Conservation (phyloP, 176 grass and related monocot species). For the Musa troglodytarum region DNA sequence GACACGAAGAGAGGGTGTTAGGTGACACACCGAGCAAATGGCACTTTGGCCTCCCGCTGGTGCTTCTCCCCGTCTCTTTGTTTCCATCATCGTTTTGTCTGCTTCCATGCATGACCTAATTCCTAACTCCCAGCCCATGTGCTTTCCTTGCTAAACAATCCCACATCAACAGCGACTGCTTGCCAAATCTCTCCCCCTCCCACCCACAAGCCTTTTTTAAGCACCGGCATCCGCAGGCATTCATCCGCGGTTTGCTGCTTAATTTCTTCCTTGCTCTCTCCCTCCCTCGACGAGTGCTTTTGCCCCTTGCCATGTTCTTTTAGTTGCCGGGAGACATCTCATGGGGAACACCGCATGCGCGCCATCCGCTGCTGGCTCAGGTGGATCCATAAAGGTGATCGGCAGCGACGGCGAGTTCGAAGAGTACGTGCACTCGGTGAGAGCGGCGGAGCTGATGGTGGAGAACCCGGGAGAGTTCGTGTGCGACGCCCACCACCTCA, state of each 20-base stretch:
- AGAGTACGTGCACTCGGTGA: constrained; percentile 28
- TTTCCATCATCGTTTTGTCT: neutral
- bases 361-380: neutral
- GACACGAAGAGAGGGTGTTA: neutral
- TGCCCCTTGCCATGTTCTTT: neutral
- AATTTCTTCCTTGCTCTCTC: neutral
- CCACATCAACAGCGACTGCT: neutral
- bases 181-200: neutral
- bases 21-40: neutral
- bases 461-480: constrained; percentile 74
- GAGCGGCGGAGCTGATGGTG: constrained; percentile 48
- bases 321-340: neutral
- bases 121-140: neutral
- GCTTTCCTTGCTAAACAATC: neutral
- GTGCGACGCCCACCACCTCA: constrained; percentile 46
- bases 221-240: too few relatives aligned
- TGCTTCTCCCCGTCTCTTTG: neutral
- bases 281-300: too few relatives aligned
- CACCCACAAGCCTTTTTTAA: neutral
- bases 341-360: constrained; percentile 62
- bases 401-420: constrained; percentile 38
- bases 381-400: constrained; percentile 45
- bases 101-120: neutral
- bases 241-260: too few relatives aligned
- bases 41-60: too few relatives aligned